Conservation (phyloP, 2,329 filamentous ascomycete genomes). For the Cyphellophora europaea region DNA sequence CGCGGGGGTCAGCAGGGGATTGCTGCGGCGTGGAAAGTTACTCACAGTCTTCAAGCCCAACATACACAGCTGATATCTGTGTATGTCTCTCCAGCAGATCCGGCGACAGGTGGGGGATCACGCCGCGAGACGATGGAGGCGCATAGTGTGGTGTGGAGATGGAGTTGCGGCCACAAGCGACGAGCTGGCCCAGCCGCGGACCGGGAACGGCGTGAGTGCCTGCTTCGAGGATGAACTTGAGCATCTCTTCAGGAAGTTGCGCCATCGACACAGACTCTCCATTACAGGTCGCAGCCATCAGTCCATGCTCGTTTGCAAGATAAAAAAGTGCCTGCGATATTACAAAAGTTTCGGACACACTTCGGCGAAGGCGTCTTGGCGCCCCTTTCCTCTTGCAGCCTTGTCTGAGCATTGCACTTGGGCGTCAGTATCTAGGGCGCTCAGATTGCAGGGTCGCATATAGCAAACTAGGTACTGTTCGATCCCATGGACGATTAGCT, state of each 20-base stretch:
- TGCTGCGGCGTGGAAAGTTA: slow-evolving; percentile 11
- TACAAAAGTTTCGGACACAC: too few species aligned
- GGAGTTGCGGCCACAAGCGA: slow-evolving; percentile 51
- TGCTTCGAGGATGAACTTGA: slow-evolving; percentile 27
- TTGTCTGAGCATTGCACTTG: too few species aligned
- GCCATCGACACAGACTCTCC: too few species aligned
- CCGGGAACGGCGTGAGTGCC: slow-evolving; percentile 20
- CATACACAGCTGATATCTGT: slow-evolving; percentile 60
- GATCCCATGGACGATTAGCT: too few species aligned
- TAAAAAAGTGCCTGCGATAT: too few species aligned
- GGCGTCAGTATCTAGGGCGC: too few species aligned
- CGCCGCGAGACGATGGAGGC: slow-evolving; percentile 70
- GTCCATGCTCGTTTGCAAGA: too few species aligned
- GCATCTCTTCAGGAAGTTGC: slow-evolving; percentile 28
- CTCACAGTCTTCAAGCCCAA: slow-evolving; percentile 90
- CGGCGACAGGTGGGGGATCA: slow-evolving; percentile 78
- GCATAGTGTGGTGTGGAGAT: slow-evolving; percentile 79
- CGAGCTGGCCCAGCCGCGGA: slow-evolving; percentile 60
- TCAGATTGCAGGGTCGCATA: too few species aligned
- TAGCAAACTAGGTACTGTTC: too few species aligned
- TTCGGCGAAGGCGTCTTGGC: too few species aligned
- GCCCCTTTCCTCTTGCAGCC: too few species aligned
- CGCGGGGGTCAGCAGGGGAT: slow-evolving; percentile 27
- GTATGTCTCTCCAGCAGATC: slow-evolving; percentile 65
- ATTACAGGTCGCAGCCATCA: too few species aligned